Conservation (phyloP, 2,329 filamentous ascomycete species). For the Epichloe coenophiala region DNA sequence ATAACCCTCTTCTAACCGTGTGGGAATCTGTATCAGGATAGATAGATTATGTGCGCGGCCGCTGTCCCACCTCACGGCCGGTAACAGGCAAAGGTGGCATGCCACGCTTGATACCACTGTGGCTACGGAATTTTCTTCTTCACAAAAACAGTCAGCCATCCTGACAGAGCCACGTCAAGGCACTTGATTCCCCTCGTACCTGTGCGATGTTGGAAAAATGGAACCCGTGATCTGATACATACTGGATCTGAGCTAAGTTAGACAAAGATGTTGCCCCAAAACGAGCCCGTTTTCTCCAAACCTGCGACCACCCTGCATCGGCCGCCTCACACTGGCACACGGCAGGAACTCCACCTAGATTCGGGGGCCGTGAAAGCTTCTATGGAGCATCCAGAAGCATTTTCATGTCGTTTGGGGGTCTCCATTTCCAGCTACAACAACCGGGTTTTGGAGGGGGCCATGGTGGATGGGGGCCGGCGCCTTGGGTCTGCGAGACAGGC, state of each 20-base stretch:
- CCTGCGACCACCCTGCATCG: slow-evolving; percentile 8
- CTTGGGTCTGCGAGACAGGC: slow-evolving; percentile 7
- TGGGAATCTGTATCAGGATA: not conserved
- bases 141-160: not conserved
- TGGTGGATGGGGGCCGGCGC: slow-evolving; percentile 5
- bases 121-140: no score
- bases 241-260: not conserved
- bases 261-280: not conserved
- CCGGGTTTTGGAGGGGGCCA: slow-evolving; percentile 7
- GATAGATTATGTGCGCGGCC: not conserved
- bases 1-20: not conserved
- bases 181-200: not conserved
- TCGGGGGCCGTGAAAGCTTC: slow-evolving; percentile 12
- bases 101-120: not conserved
- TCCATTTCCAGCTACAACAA: slow-evolving; percentile 6
- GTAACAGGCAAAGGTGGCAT: not conserved
- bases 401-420: slow-evolving; percentile 5
- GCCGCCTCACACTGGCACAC: not conserved
- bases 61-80: not conserved
- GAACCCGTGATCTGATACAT: not conserved
- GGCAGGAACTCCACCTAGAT: slow-evolving; percentile 10
- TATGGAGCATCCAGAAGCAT: slow-evolving; percentile 11
- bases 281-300: slow-evolving; percentile 4
- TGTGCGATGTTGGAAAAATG: not conserved
- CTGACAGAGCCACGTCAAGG: not conserved